These are phyloP conservation scores for Psophocarpus tetragonolobus DNA, from an alignment of 306 rosid genomes.

Conservation along the genomic window DNA sequence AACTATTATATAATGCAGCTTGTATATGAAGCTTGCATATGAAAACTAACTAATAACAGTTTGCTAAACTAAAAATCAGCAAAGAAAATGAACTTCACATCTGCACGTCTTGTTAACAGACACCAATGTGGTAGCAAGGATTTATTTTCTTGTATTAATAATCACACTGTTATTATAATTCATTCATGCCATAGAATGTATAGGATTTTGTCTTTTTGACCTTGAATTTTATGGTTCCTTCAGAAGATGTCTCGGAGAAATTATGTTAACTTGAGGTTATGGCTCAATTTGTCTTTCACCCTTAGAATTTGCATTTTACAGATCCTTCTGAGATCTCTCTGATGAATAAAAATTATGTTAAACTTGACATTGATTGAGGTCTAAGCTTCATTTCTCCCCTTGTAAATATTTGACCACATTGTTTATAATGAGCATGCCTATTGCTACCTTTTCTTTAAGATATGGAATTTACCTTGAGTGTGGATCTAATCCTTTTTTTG, in stretches of 20 bases:
- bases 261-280: neutral
- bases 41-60: neutral
- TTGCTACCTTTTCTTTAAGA: neutral
- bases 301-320: neutral
- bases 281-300: neutral
- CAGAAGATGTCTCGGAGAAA: neutral
- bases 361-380: neutral
- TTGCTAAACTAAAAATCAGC: neutral
- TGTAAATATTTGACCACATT: neutral
- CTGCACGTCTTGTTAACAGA: neutral
- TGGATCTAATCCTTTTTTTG: conserved; percentile 17
- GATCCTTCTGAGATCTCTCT: neutral
- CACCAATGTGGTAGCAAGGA: neutral
- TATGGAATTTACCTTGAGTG: neutral
- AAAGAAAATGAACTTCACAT: neutral
- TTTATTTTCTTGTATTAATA: neutral
- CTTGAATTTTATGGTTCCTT: neutral
- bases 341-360: neutral
- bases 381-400: neutral
- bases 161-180: neutral
- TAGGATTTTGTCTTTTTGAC: neutral
- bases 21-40: neutral
- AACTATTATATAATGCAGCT: neutral
- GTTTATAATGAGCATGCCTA: neutral
- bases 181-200: neutral